Conservation (phyloP, 2,329 filamentous ascomycete genomes). For the Xylogone sp. region DNA sequence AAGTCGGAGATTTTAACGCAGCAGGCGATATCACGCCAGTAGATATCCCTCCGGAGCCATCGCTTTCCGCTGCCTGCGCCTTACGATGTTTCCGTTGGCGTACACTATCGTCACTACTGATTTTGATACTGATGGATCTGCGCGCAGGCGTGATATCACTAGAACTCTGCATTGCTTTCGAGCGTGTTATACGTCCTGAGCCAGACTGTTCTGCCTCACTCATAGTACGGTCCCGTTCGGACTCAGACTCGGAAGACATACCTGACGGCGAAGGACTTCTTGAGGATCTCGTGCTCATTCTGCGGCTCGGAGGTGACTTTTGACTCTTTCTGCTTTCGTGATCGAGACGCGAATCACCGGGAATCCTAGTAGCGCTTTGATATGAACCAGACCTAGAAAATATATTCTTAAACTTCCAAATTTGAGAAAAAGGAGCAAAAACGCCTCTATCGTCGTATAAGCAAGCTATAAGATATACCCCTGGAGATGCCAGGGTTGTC, state of each 20-base stretch:
- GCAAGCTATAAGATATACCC: slow-evolving; percentile 75
- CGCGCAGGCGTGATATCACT: slow-evolving; percentile 67
- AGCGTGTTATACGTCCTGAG: slow-evolving; percentile 51
- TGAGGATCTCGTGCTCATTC: slow-evolving; percentile 12
- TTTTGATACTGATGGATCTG: slow-evolving; percentile 85
- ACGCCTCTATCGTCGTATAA: slow-evolving; percentile 77
- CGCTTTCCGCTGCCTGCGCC: slow-evolving; percentile 43
- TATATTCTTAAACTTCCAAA: slow-evolving; percentile 54
- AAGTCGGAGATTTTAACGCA: slow-evolving; percentile 90
- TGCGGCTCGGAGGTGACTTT: slow-evolving; percentile 11
- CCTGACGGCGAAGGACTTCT: slow-evolving; percentile 52
- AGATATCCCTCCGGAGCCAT: slow-evolving; percentile 29
- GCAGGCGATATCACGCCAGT: slow-evolving; percentile 56
- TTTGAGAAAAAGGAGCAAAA: slow-evolving; percentile 74
- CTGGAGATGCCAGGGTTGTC: slow-evolving; percentile 73
- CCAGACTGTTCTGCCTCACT: slow-evolving; percentile 16
- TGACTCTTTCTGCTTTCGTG: slow-evolving; percentile 10
- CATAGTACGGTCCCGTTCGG: slow-evolving; percentile 41
- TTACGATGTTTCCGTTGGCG: slow-evolving; percentile 70
- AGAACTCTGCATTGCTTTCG: slow-evolving; percentile 54
- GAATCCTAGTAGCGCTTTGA: slow-evolving; percentile 27
- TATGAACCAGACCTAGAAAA: slow-evolving; percentile 40
- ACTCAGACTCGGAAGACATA: slow-evolving; percentile 61
- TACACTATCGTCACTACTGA: slow-evolving; percentile 75
- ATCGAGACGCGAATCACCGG: slow-evolving; percentile 6